Evolutionary conservation across 2,329 filamentous ascomycete genomes (phyloP).

Genomic region (Myotisia sp.): DNA sequence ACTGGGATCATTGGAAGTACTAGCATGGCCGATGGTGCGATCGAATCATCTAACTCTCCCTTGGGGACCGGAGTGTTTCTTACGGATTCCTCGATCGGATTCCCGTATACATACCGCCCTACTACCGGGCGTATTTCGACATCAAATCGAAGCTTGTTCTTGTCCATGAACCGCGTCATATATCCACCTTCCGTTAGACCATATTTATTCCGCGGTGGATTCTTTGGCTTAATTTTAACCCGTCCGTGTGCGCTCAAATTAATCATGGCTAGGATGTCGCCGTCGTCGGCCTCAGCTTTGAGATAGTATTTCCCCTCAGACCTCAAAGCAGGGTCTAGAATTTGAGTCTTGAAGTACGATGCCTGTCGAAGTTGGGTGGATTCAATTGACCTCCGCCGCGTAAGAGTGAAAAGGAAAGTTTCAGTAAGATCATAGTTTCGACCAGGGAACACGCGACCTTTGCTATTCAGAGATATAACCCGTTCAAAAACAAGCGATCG

Average conservation of each 20-base stretch:
- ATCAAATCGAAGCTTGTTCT: slow-evolving; percentile 28
- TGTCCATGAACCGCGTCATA: slow-evolving; percentile 34
- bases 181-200: slow-evolving; percentile 35
- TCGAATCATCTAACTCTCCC: slow-evolving; percentile 10
- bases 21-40: not conserved
- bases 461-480: slow-evolving; percentile 26
- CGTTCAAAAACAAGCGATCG: slow-evolving; percentile 28
- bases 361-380: slow-evolving; percentile 28
- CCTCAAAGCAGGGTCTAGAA: slow-evolving; percentile 28
- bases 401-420: slow-evolving; percentile 25
- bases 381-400: slow-evolving; percentile 29
- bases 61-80: slow-evolving; percentile 17
- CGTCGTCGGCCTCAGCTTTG: slow-evolving; percentile 28
- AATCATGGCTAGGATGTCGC: slow-evolving; percentile 30
- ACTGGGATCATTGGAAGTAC: slow-evolving; percentile 26
- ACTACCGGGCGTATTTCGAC: slow-evolving; percentile 26
- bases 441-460: slow-evolving; percentile 27
- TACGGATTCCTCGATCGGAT: slow-evolving; percentile 20
- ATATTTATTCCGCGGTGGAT: slow-evolving; percentile 31
- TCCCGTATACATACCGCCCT: slow-evolving; percentile 27
- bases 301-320: slow-evolving; percentile 20
- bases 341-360: slow-evolving; percentile 27
- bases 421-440: slow-evolving; percentile 34
- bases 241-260: slow-evolving; percentile 27
- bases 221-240: slow-evolving; percentile 23